Conservation (phyloP, 805 yeast genomes). For the Debaryomyces maramus region DNA sequence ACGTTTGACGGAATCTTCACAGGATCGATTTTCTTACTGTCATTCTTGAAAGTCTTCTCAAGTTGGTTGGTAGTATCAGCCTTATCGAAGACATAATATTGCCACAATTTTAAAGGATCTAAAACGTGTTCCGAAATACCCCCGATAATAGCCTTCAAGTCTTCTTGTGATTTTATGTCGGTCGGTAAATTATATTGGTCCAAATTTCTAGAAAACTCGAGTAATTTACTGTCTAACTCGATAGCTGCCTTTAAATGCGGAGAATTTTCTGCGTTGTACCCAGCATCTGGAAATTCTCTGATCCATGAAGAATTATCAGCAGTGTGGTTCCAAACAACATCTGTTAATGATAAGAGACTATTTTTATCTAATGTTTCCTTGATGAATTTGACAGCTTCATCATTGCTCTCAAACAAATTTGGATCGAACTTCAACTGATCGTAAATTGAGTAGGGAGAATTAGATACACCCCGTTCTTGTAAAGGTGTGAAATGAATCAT, state of each 20-base stretch:
- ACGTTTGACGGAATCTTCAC: conserved; percentile 47
- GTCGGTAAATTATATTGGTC: conserved; percentile 62
- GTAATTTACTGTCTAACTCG: conserved; percentile 70
- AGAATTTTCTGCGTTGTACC: conserved; percentile 82
- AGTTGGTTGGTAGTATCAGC: conserved; percentile 39
- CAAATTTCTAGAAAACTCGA: conserved; percentile 64
- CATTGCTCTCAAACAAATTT: conserved; percentile 50
- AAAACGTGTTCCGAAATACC: conserved; percentile 71
- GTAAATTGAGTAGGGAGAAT: conserved; percentile 89
- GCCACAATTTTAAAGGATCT: conserved; percentile 74
- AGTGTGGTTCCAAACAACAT: conserved; percentile 92
- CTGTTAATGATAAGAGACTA: conserved; percentile 77
- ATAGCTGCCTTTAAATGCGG: conserved; percentile 87
- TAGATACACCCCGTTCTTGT: conserved; percentile 83
- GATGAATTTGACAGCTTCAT: conserved; percentile 56
- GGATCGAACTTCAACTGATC: conserved; percentile 85
- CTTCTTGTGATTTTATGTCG: conserved; percentile 48
- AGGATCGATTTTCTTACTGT: conserved; percentile 17
- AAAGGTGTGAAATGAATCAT: conserved; percentile 96
- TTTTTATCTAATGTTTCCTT: conserved; percentile 50
- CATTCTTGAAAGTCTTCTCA: conserved; percentile 34
- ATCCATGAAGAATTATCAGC: conserved; percentile 90
- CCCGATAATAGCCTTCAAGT: conserved; percentile 60
- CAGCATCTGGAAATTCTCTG: conserved; percentile 82
- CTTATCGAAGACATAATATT: conserved; percentile 75